Evolutionary conservation across 1,284 basidiomycete genomes (phyloP), one percentile per base, ranked within the genome.

Genomic region (Irpex sp.): DNA sequence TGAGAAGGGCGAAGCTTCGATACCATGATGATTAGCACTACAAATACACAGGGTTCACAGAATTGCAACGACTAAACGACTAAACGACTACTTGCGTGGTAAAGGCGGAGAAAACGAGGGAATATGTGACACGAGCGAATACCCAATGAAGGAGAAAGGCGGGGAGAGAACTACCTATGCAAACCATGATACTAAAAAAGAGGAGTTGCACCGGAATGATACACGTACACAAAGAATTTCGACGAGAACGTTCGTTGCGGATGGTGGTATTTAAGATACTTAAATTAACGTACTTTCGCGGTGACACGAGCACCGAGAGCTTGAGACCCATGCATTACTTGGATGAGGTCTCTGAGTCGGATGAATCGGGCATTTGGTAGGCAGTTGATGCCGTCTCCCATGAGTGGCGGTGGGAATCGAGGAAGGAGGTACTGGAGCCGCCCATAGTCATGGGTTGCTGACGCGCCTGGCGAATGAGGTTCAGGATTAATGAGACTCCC

Each of bases 401-500:
- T 31, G 66, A 64, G 31, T 62, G 55, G 51, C 66, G 65, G 59
- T 72, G 67, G 33, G 71, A 71, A 53, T 67, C 62, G 51, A 64
- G 68, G 71, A 80, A 71, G 64, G 72, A 74, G 61, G 78, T 65
- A 70, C 68, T 68, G 50, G 81, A 74, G 8, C 74, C 74, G 9
- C 79, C 79, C 60, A 90, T 76, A 13, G 85, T 78, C 87, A 89
- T 85, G 65, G 88, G 81, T 70, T 91, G 85, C 66, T 86, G 76
- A 67, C 89, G 85, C 57, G 89, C 88, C 75, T 93, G 89, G 58
- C 90, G 88, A 50, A 93, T 78, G 63, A 91, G 80, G 69, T 82
- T 82, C 60, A 93, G 80, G 61, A 93, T 88, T 47, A 90, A 79
- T 50, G 87, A 86, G 58, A 93, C 85, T 11, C 92, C 92, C 73